Evolutionary conservation across 2,329 filamentous ascomycete genomes (phyloP), one percentile per base, ranked within the genome.

Genomic region (Aspergillus aculeatus): DNA sequence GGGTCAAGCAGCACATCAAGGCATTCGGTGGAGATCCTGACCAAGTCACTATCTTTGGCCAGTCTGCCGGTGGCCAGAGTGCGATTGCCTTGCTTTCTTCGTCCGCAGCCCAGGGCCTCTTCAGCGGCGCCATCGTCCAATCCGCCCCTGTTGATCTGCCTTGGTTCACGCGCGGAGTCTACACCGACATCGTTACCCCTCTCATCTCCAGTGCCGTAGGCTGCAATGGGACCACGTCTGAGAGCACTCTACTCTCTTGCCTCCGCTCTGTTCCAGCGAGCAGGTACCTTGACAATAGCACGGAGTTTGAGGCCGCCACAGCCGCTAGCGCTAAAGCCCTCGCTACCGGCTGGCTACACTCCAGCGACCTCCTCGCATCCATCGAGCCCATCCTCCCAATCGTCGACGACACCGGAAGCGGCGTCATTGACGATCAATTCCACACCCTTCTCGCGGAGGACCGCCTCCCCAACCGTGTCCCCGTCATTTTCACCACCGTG

Each of bases 21-120:
- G 60, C 68, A 1, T 68, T 71, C n/a, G 68, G 68, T 16, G 68
- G 74, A 12, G 71, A 75, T 58, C 69, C 72, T 0, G 56, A 58
- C 1, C 68, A 66, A 16, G 67, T 76, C 35, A 75, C 73, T 26
- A 71, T 76, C 52, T 75, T 75, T 41, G 74, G 73, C 1, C 71
- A 75, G 61, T 73, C 69, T 6, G 72, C 74, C 12, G 74, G 74
- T 12, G 85, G 78, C 2, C 84, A 83, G n/a, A 83, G 83, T 41
- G 84, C 86, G 10, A 60, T 66, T 6, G 70, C 70, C 1, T 47
- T 71, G 50, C 60, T 72, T 9, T 70, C 68, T 19, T 71, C 69
- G 2, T 61, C 60, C 6, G 62, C 62, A 3, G 69, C 70, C 2
- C 62, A 60, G 1, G 69, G 69, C 5, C 66, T 70, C 44, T 71